These are phyloP conservation scores for Mrakia gelida DNA, from an alignment of 768 basidiomycete genomes.

Conservation along the genomic window DNA sequence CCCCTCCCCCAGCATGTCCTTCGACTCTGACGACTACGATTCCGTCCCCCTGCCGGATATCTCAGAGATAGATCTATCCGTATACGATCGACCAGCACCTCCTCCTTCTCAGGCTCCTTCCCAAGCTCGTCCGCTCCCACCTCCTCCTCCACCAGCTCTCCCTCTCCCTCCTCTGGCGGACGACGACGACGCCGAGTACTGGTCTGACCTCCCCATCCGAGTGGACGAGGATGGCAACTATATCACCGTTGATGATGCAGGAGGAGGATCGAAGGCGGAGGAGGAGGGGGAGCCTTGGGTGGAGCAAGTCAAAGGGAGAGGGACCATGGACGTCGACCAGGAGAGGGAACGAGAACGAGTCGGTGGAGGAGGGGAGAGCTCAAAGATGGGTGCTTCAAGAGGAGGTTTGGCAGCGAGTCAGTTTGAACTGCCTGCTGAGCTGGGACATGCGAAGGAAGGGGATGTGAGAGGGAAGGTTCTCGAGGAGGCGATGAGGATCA, in stretches of 20 bases:
- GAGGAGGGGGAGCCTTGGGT: background rate
- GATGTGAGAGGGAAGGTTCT: background rate
- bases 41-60: constrained; percentile 1
- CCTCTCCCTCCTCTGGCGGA: background rate
- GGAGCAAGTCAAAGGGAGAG: background rate
- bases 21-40: constrained; percentile 20
- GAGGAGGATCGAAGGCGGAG: background rate
- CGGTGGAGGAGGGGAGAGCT: background rate
- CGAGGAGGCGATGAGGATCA: constrained; percentile 7
- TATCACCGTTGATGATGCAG: background rate
- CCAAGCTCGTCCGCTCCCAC: background rate
- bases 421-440: background rate
- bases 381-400: background rate
- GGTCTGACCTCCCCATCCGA: background rate
- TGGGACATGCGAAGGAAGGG: background rate
- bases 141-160: background rate
- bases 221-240: constrained; percentile 9
- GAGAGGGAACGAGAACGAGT: background rate
- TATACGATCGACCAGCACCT: constrained; percentile 3
- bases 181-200: constrained; percentile 12
- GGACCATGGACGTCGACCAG: constrained; percentile 1
- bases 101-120: background rate
- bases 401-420: background rate
- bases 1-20: background rate
- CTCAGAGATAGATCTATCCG: background rate